A percentile compares a stretch with the other conserved stretches of the same genome.
Conservation (phyloP, 495 filamentous ascomycete species). For the Alectoria sarmentosa region DNA sequence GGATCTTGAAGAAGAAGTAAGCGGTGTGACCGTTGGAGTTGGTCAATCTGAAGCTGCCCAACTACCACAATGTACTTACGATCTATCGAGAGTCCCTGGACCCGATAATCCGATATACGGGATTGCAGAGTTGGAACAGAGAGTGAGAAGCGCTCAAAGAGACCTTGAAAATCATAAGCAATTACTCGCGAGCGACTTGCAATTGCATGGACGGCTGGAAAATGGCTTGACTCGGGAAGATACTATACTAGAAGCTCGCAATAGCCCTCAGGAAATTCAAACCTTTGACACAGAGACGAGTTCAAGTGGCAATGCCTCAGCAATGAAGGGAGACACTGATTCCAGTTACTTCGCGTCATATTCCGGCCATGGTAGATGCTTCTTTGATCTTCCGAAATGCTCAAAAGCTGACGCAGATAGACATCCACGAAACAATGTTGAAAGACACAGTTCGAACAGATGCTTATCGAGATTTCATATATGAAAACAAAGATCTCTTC, state of each 20-base stretch:
- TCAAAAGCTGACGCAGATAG: conserved; percentile 34
- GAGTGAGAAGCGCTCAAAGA: conserved; percentile 5
- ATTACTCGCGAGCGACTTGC: neutral
- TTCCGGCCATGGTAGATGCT: conserved; percentile 17
- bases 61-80: neutral
- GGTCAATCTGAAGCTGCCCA: neutral
- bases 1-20: conserved; percentile 12
- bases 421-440: conserved; percentile 90
- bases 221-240: neutral
- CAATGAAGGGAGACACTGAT: conserved; percentile 5
- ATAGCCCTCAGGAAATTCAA: neutral
- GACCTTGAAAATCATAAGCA: neutral
- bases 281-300: neutral
- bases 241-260: neutral
- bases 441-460: conserved; percentile 65
- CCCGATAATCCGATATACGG: neutral
- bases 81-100: neutral
- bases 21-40: neutral
- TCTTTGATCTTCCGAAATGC: no score
- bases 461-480: conserved; percentile 63
- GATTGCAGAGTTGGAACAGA: neutral
- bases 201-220: neutral
- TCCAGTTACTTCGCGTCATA: conserved; percentile 18
- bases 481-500: conserved; percentile 83
- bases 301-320: neutral